Conservation (phyloP, 1,284 basidiomycete genomes). For the Inonotus hispidus region DNA sequence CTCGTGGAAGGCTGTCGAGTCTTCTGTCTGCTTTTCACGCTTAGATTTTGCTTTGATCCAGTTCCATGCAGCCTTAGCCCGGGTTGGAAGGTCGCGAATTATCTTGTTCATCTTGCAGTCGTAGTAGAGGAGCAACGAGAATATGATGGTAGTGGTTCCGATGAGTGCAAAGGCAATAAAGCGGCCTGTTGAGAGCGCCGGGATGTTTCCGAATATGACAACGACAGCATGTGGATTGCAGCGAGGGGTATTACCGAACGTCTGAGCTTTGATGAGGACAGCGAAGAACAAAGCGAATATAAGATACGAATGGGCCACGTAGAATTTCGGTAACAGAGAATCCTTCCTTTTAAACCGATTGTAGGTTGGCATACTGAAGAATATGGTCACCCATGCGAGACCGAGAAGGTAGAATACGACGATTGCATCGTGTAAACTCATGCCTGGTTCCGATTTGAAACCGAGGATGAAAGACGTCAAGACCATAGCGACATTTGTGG, state of each 20-base stretch:
- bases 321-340: constrained; percentile 16
- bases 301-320: constrained; percentile 24
- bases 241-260: constrained; percentile 21
- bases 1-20: too few relatives aligned
- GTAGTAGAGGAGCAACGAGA: constrained; percentile 17
- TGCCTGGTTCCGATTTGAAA: constrained; percentile 23
- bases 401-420: constrained; percentile 15
- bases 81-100: too few relatives aligned
- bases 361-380: constrained; percentile 21
- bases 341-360: constrained; percentile 19
- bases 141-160: constrained; percentile 14
- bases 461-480: constrained; percentile 26
- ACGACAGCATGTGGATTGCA: constrained; percentile 25
- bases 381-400: constrained; percentile 22
- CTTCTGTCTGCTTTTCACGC: too few relatives aligned
- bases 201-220: constrained; percentile 26
- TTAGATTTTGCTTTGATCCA: too few relatives aligned
- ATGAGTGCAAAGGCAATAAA: constrained; percentile 21
- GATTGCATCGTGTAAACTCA: constrained; percentile 25
- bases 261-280: constrained; percentile 21
- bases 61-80: too few relatives aligned
- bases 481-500: constrained; percentile 27
- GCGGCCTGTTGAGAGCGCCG: constrained; percentile 22
- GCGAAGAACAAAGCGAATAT: constrained; percentile 25
- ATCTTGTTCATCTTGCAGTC: neutral